These are phyloP conservation scores for Artemisia tridentata DNA, from an alignment of 129 eudicot genomes.

Conservation along the genomic window DNA sequence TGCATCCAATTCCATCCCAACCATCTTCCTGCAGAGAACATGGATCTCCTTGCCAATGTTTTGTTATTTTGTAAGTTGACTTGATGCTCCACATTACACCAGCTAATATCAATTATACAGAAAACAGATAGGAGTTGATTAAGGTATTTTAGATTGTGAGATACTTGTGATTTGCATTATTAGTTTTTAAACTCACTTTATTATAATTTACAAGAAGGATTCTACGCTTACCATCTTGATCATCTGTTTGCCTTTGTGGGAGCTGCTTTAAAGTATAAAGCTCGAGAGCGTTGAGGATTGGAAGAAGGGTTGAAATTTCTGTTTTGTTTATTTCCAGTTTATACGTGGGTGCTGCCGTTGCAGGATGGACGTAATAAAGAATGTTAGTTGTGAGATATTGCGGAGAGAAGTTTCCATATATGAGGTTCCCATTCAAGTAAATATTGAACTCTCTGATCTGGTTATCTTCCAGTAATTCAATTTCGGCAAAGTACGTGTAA, in stretches of 20 bases:
- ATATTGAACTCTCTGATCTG: conserved; percentile 32
- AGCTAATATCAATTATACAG: conserved; percentile 23
- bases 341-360: conserved; percentile 12
- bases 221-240: conserved; percentile 35
- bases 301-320: conserved; percentile 43
- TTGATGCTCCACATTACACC: conserved; percentile 33
- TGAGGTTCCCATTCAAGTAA: conserved; percentile 32
- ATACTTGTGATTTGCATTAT: not conserved
- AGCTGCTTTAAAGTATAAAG: conserved; percentile 26
- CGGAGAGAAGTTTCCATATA: conserved; percentile 23
- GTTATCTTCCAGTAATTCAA: conserved; percentile 9
- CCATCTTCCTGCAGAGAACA: conserved; percentile 31
- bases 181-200: not conserved
- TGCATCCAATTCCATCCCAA: conserved; percentile 47
- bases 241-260: conserved; percentile 28
- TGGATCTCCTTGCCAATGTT: conserved; percentile 61
- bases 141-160: not conserved
- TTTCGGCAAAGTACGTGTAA: conserved; percentile 31
- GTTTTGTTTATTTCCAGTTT: conserved; percentile 23
- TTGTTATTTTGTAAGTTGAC: conserved; percentile 30
- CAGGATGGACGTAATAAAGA: conserved; percentile 1
- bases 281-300: conserved; percentile 53
- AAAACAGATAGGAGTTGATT: not conserved
- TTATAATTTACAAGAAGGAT: not conserved
- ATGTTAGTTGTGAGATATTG: conserved; percentile 1